These are phyloP conservation scores for Leccinum fibrillosum DNA, from an alignment of 768 basidiomycete genomes.

Conservation along the genomic window DNA sequence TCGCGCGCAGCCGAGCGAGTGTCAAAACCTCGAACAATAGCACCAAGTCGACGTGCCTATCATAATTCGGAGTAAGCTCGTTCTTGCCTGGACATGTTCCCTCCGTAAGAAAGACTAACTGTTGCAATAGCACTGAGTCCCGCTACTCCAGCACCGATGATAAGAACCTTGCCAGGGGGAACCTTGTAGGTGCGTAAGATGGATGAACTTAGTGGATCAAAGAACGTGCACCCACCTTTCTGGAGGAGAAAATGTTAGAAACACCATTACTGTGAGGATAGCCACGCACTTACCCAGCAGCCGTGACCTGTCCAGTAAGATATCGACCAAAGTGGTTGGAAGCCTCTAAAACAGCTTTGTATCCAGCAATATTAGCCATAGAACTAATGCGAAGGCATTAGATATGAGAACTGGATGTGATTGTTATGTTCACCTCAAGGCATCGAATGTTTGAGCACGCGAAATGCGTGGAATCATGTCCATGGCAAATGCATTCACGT, in stretches of 20 bases:
- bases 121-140: conserved; percentile 87
- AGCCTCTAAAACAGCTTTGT: conserved; percentile 88
- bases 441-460: conserved; percentile 87
- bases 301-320: conserved; percentile 88
- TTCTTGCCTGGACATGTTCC: neutral
- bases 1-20: conserved; percentile 82
- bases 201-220: neutral
- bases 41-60: conserved; percentile 78
- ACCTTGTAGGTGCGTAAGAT: conserved; percentile 46
- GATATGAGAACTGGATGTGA: neutral
- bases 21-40: conserved; percentile 87
- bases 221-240: conserved; percentile 37
- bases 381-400: conserved; percentile 45
- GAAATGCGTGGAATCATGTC: conserved; percentile 91
- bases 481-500: conserved; percentile 81
- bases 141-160: conserved; percentile 88
- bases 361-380: conserved; percentile 94
- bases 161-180: conserved; percentile 80
- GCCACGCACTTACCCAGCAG: conserved; percentile 66
- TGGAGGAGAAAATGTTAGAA: conserved; percentile 17
- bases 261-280: conserved; percentile 2
- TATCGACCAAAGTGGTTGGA: conserved; percentile 88
- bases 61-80: conserved; percentile 1
- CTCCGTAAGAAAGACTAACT: conserved; percentile 35
- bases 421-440: conserved; percentile 56